Evolutionary conservation across 768 basidiomycete species (phyloP), one percentile per base, ranked within the genome.

Genomic region (Phlebiopsis gigantea): DNA sequence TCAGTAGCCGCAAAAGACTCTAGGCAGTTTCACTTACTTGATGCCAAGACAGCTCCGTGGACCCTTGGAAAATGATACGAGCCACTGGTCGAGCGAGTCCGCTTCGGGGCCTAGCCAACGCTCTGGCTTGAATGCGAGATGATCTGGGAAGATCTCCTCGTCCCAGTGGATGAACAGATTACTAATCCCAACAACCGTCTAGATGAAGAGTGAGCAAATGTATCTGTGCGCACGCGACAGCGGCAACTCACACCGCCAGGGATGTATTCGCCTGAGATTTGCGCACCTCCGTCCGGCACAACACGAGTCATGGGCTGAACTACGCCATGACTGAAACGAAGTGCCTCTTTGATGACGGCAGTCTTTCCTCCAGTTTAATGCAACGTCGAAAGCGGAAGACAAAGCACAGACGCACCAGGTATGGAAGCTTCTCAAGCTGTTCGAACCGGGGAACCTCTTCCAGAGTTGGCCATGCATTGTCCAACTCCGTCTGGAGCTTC

Each of bases 301-400:
- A 78, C 63, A 26, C 78, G 68, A 12, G 77, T 72, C 34, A 77
- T 66, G 3, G 74, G 72, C 4, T 65, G 71, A 15, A 73, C 69
- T 4, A 74, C 63, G 6, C 77, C 76, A 56, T 73, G 71, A 21
- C 71, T 67, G 59, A 77, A 66, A 22, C 79, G 67, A 39, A 79
- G 67, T 0, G 76, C 69, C 61, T 80, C 78, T 56, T 78, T 78
- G 24, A 79, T 69, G 26, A 79, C 75, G 3, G 77, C 77, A 0
- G 74, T 76, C 79, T 79, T n/a, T n/a, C 14, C 15, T 6, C 7
- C 14, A 28, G 46, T 5, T 7, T 26, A 26, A 22, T 22, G 24
- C 26, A 25, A 47, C 22, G 12, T 10, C 8, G n/a, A n/a, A n/a
- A n/a, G n/a, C n/a, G n/a, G n/a, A n/a, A 19, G 15, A 41, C 21